Evolutionary conservation across 352 stramenopile species (phyloP), one percentile per base, ranked within the genome.

Genomic region (Pythium oligandrum): DNA sequence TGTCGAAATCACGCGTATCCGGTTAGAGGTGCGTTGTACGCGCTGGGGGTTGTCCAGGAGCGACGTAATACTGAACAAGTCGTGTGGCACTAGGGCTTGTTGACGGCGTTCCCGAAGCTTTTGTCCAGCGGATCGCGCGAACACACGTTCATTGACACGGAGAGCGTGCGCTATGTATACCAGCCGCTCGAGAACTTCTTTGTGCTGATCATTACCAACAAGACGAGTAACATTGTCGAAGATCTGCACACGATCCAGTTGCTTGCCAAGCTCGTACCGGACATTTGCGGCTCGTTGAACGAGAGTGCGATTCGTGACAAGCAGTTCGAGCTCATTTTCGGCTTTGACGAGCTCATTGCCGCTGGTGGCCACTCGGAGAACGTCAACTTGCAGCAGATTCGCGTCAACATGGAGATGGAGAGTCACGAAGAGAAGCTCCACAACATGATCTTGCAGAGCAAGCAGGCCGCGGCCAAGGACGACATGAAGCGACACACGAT

Each of bases 131-230:
- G 89, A 40, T 77, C 75, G 39, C 83, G 84, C 38, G 96, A 99
- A 73, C 97, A 99, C 80, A 99, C 96, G 59, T 99, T 98, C 70
- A 98, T 99, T 51, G 97, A 99, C 68, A 99, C 97, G 42, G 97
- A 99, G 55, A 97, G 85, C 53, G 96, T 99, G 51, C 82, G 84
- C 53, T 99, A 99, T 59, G 96, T 99, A 53, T 99, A 99, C 73
- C 96, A 99, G 64, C 96, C 97, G 30, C 86, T 99, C 33, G 97
- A 99, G 68, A 96, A 85, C 51, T 96, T 99, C 55, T 99, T 98
- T 68, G 78, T 99, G 47, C 73, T 99, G 7, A 89, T 99, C 46
- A 98, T 99, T 50, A 99, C 97, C 40, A 99, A 98, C 70, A 98
- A 98, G 80, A 97, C 90, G 50, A 98, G 85, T 53, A 99, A 99